These are phyloP conservation scores for Daldinia sp. DNA, from an alignment of 2,329 filamentous ascomycete genomes.

Conservation along the genomic window DNA sequence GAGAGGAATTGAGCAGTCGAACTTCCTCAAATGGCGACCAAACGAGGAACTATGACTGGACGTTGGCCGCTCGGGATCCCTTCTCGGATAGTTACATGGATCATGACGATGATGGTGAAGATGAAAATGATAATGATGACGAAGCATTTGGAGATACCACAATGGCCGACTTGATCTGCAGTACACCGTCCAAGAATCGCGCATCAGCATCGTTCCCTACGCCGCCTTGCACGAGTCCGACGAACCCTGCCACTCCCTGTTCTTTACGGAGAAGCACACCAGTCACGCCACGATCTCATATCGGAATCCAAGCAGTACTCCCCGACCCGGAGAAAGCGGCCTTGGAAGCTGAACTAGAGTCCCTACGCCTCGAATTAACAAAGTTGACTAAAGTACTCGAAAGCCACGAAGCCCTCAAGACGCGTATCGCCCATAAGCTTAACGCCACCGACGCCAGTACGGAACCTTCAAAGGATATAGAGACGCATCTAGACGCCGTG, in stretches of 20 bases:
- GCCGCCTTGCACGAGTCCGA: conserved; percentile 65
- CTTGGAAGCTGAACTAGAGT: conserved; percentile 62
- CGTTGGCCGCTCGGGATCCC: conserved; percentile 61
- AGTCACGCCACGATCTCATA: conserved; percentile 49
- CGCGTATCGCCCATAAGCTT: conserved; percentile 48
- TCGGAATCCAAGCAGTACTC: conserved; percentile 57
- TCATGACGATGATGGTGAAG: conserved; percentile 40
- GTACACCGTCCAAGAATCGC: conserved; percentile 60
- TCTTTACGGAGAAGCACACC: conserved; percentile 44
- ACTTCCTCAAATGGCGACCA: conserved; percentile 27
- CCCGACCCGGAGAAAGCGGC: conserved; percentile 58
- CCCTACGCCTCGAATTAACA: conserved; percentile 61
- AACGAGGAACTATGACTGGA: conserved; percentile 61
- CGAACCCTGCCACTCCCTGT: conserved; percentile 54
- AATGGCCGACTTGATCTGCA: conserved; percentile 63
- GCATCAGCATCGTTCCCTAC: conserved; percentile 64
- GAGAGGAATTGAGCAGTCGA: conserved; percentile 47
- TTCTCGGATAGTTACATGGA: conserved; percentile 60
- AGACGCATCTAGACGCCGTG: conserved; percentile 58
- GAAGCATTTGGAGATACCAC: conserved; percentile 62
- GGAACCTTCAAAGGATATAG: conserved; percentile 51
- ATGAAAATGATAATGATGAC: conserved; percentile 27
- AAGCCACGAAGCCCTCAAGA: conserved; percentile 59
- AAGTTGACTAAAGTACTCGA: conserved; percentile 63
- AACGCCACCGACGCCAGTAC: conserved; percentile 32